A percentile compares a stretch with the other conserved stretches of the same genome.
Evolutionary conservation across 148 eudicot genomes (phyloP).

Genomic region (Simmondsia chinensis): DNA sequence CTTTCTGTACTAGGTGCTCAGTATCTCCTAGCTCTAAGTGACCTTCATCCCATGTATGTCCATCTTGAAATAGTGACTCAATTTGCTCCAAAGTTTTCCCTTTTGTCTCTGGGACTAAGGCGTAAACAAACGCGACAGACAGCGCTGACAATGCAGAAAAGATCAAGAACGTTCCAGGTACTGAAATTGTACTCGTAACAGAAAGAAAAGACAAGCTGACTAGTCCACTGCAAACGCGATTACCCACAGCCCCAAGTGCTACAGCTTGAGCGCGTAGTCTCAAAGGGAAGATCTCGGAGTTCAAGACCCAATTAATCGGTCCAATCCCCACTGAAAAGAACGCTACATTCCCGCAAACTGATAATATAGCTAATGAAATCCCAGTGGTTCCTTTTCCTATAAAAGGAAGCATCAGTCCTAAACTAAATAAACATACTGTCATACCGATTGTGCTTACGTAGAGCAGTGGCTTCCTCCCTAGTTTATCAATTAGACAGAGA

Average conservation of each 20-base stretch:
- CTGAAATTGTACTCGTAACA: slow-evolving; percentile 30
- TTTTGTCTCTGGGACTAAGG: slow-evolving; percentile 33
- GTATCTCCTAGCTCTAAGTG: slow-evolving; percentile 16
- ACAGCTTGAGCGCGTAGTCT: slow-evolving; percentile 74
- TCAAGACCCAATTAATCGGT: slow-evolving; percentile 81
- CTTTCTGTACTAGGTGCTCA: slow-evolving; percentile 17
- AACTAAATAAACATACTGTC: slow-evolving; percentile 62
- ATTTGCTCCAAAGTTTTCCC: slow-evolving; percentile 36
- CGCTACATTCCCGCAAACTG: slow-evolving; percentile 70
- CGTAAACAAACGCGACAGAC: slow-evolving; percentile 26
- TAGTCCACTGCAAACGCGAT: slow-evolving; percentile 72
- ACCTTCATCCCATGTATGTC: slow-evolving; percentile 8
- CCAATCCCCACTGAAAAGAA: slow-evolving; percentile 88
- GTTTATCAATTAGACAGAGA: slow-evolving; percentile 49
- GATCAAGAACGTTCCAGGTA: slow-evolving; percentile 26
- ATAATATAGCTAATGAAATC: slow-evolving; percentile 34
- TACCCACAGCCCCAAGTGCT: slow-evolving; percentile 64
- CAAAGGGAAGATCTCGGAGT: slow-evolving; percentile 68
- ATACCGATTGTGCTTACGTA: slow-evolving; percentile 82
- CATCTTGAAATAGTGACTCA: slow-evolving; percentile 20
- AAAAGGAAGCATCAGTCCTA: slow-evolving; percentile 38
- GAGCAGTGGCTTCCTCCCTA: slow-evolving; percentile 75
- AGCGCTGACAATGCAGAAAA: slow-evolving; percentile 21
- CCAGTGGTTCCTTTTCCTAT: slow-evolving; percentile 30
- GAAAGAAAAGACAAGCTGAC: slow-evolving; percentile 76